Base-by-base conservation (phyloP, 768 basidiomycete species). In the Lactifluus pinguis region DNA sequence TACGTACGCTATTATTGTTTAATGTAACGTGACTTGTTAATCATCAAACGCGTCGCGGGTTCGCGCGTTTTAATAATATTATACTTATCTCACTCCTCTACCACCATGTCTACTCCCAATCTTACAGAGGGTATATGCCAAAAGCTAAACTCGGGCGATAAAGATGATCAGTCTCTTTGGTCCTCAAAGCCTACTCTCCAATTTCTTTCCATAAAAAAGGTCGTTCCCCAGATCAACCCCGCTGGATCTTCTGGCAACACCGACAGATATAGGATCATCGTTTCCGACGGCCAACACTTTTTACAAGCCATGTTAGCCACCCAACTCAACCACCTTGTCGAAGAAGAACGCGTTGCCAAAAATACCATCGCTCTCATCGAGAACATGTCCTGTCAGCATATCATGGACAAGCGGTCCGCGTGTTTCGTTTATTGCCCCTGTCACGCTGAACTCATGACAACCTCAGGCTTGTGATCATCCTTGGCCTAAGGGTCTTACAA, bases 261-360 rank as follows among this genome's bases (percentile, higher is more conserved):
- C 10, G 86, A 88, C 68, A 77, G 87, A 59, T 84, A 81, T 72
- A 81, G 92, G 62, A 79, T 95, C 61, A 91, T 98, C 72, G 76
- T 98, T 44, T 95, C 93, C 0, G 95, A 98, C 73, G 94, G 95
- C 44, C 76, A 78, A 19, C 75, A 89, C 65, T 97, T 89, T 71
- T 77, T 89, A 51, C 97, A 98, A 72, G 86, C 89, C 29, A 98
- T 99, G 97, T 78, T 98, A 38, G 91, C 94, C 5, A 98, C 95
- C 0, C 89, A 92, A 68, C 80, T 94, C 49, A 98, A 98, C 68
- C 63, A 76, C 7, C 74, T 92, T 65, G 84, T 95, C 14, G 79
- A 85, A 15, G 76, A 83, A 0, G 81, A 83, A 6, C 68, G 75
- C 0, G 76, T 98, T 38, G 72, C 74, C 41, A 90, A 86, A 69